Evolutionary conservation across 257 asterid species (phyloP).

Genomic region (Solanum sejunctum): DNA sequence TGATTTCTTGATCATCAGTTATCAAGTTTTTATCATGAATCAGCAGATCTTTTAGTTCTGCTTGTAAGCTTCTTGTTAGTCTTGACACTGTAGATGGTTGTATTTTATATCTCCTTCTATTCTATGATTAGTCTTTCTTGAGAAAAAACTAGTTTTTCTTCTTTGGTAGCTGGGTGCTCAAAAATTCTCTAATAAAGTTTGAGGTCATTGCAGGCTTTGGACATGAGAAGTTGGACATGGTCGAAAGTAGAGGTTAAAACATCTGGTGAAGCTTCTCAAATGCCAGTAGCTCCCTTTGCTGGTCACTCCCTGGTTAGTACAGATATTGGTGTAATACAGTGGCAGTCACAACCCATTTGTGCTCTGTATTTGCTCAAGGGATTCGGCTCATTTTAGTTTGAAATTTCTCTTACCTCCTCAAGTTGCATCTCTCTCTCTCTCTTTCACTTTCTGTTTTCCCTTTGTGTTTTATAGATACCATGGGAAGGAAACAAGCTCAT

Average conservation of each 20-base stretch:
- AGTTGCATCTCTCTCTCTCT: background rate
- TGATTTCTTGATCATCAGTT: background rate
- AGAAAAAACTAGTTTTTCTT: background rate
- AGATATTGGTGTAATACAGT: background rate
- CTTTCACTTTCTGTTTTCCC: background rate
- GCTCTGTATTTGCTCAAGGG: background rate
- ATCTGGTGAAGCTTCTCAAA: slow-evolving; percentile 24
- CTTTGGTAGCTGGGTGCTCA: background rate
- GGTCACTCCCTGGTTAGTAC: slow-evolving; percentile 91
- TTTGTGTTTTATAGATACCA: slow-evolving; percentile 42
- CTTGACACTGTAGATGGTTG: background rate
- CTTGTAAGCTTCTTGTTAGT: background rate
- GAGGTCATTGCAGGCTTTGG: slow-evolving; percentile 41
- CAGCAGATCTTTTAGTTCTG: background rate
- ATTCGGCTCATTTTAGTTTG: background rate
- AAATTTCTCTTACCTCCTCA: background rate
- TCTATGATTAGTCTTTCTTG: background rate
- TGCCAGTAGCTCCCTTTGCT: slow-evolving; percentile 48
- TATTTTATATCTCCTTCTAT: background rate
- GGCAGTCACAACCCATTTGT: background rate
- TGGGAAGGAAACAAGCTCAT: slow-evolving; percentile 92
- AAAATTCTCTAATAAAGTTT: background rate
- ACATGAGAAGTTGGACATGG: slow-evolving; percentile 89
- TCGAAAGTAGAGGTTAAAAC: slow-evolving; percentile 61
- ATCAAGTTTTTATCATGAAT: background rate